Base-by-base conservation (phyloP, 1,139 yeast genomes). In the Spathaspora jeffriesii region DNA sequence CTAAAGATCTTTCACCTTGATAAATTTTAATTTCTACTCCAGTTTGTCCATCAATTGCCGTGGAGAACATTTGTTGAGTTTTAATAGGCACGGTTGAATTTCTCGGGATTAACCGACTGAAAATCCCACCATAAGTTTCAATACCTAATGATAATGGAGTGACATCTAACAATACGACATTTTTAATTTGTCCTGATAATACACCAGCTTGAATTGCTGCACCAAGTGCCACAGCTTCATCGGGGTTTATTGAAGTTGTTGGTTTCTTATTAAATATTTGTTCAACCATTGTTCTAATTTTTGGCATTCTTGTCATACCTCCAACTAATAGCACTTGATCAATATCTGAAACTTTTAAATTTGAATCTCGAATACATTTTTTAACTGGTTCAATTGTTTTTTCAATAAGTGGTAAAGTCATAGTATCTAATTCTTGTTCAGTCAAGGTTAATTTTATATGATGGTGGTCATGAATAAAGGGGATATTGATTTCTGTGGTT, bases 231-330 rank as follows among this genome's bases (percentile, higher is more conserved):
- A 87, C 95, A 0, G 93, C 92, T 63, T 87, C 95, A 62, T 87
- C 95, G 1, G 95, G 95, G 56, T 87, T 87, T 2, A 87, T 87
- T 1, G 79, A 76, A 2, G 84, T 79, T 52, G 80, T 84, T 18
- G 91, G 89, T 45, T 70, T 65, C 55, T 76, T 82, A 6, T 71
- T 70, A 60, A 86, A 85, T n/a, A 81, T 59, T 1, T 76, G 74
- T 50, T 73, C 77, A 1, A 87, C 91, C 0, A 77, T 68, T 28
- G 70, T 67, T 49, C 90, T 70, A 38, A 87, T 79, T 60, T 80
- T 82, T 23, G 95, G 95, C 95, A 87, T 87, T 61, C 93, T 69
- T 0, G 95, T 86, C 95, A 87, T 87, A 38, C 95, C 95, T 27
- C 95, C 95, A 23, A 87, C 95, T 43, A 87, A 63, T 40, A 43